Base-by-base conservation (phyloP, 2,329 filamentous ascomycete species). In the Herpotrichia juniperi region DNA sequence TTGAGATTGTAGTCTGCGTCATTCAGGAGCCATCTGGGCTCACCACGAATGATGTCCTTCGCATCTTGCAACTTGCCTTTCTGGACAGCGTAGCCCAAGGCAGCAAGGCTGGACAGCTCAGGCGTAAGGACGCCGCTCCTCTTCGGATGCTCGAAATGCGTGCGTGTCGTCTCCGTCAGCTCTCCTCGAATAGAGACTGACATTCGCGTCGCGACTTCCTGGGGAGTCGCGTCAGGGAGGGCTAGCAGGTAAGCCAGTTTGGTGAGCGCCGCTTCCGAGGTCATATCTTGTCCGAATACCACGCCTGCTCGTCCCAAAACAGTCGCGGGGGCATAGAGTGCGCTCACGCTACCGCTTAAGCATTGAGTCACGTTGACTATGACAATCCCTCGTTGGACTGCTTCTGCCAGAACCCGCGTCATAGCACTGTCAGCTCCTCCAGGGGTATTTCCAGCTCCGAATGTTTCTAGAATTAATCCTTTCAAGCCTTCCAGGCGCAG, bases 321-420 rank as follows among this genome's bases (percentile, higher is more conserved):
- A 60, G 90, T 78, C 16, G 72, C 76, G 21, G 76, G 74, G 48
- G 72, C 71, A 58, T 78, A 76, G n/a, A 73, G 66, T 26, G 74
- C 61, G 54, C 67, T 74, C 44, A 76, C 71, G 55, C 69, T 76
- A 47, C 73, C 72, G 57, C 66, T 76, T 62, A 87, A 83, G 80
- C 93, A 97, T 77, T 97, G 93, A 45, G 90, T 96, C 54, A 97
- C 87, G 69, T 96, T 96, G 60, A 96, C 90, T 53, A 97, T 87
- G 52, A 94, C 86, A 58, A 94, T 87, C 31, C 91, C 92, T 52
- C 91, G 84, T 67, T 87, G 80, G 34, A 96, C 90, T 19, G 90
- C 92, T 37, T 86, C 84, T 16, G 85, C 83, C 64, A 96, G 86
- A 43, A 93, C 89, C 48, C 86, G 86, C 14, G 89, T 92, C 71